Percentiles rank a stretch among this genome's conserved stretches.
Conservation (phyloP, 208 protist genomes). For the Leishmania lainsoni region DNA sequence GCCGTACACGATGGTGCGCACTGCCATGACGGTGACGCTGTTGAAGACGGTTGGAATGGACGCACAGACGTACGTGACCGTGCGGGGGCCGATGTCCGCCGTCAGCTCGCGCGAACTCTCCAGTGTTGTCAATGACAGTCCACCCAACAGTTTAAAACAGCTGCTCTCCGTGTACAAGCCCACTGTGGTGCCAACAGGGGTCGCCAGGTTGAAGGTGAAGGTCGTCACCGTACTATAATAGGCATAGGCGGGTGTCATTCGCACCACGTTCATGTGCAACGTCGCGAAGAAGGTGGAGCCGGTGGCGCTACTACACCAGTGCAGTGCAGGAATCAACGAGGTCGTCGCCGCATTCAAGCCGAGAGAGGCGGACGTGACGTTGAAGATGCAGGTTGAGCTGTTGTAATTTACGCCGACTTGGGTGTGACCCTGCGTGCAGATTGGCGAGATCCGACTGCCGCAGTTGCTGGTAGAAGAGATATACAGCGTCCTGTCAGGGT, state of each 20-base stretch:
- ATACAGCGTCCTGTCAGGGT: conserved; percentile 41
- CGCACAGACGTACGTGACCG: conserved; percentile 47
- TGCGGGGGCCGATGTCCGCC: conserved; percentile 17
- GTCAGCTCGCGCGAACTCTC: conserved; percentile 9
- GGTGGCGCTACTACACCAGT: conserved; percentile 54
- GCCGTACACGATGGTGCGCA: conserved; percentile 26
- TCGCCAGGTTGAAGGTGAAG: conserved; percentile 41
- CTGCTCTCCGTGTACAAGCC: conserved; percentile 42
- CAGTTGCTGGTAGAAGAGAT: conserved; percentile 37
- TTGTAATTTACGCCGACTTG: conserved; percentile 28
- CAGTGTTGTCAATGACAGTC: conserved; percentile 9
- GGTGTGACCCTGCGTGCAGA: conserved; percentile 41
- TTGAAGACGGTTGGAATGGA: conserved; percentile 33
- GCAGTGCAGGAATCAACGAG: conserved; percentile 37
- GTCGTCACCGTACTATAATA: conserved; percentile 18
- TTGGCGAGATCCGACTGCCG: conserved; percentile 12
- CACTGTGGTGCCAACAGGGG: conserved; percentile 46
- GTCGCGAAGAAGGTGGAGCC: conserved; percentile 19
- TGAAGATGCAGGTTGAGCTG: conserved; percentile 52
- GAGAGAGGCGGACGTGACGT: conserved; percentile 30
- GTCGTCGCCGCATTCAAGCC: conserved; percentile 26
- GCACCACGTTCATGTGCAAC: conserved; percentile 43
- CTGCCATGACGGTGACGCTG: conserved; percentile 25
- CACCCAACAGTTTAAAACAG: conserved; percentile 24
- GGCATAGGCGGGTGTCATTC: conserved; percentile 33